A percentile compares a stretch with the other conserved stretches of the same genome.
Evolutionary conservation across 345 rosid genomes (phyloP).

Genomic region (Pistacia atlantica): DNA sequence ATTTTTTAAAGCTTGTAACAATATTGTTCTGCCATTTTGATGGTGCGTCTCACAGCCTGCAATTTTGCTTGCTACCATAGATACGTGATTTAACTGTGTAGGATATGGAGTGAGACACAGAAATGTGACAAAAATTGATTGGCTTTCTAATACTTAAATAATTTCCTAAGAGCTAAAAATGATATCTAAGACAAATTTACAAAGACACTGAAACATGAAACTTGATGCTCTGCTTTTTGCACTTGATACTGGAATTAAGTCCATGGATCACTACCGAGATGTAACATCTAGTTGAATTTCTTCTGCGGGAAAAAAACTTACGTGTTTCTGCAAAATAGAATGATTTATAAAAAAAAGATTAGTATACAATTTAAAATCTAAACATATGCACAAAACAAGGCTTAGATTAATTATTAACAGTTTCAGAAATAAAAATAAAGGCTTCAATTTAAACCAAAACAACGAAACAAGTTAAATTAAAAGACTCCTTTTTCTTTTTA

Average conservation of each 20-base stretch:
- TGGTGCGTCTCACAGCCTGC: too few relatives aligned
- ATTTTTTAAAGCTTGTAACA: too few relatives aligned
- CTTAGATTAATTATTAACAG: too few relatives aligned
- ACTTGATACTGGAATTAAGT: not conserved
- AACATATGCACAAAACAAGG: too few relatives aligned
- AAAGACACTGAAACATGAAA: not conserved
- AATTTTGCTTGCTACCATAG: too few relatives aligned
- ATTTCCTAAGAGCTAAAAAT: not conserved
- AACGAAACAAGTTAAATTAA: too few relatives aligned
- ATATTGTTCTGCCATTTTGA: too few relatives aligned
- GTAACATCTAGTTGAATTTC: conserved; percentile 15
- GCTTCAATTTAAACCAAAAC: too few relatives aligned
- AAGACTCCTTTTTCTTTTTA: too few relatives aligned
- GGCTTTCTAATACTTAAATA: not conserved
- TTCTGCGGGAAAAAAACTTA: conserved; percentile 29
- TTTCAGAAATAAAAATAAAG: too few relatives aligned
- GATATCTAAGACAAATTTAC: not conserved
- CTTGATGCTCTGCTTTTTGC: not conserved
- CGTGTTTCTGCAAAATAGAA: conserved; percentile 38
- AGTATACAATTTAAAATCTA: not conserved
- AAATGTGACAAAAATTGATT: not conserved
- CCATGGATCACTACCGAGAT: conserved; percentile 7
- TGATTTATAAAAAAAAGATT: not conserved
- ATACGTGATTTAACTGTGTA: not conserved
- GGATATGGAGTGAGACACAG: not conserved